A percentile compares a stretch with the other conserved stretches of the same genome.
Conservation (phyloP, 164 flowering plant genomes). For the Cinnamomum micranthum region DNA sequence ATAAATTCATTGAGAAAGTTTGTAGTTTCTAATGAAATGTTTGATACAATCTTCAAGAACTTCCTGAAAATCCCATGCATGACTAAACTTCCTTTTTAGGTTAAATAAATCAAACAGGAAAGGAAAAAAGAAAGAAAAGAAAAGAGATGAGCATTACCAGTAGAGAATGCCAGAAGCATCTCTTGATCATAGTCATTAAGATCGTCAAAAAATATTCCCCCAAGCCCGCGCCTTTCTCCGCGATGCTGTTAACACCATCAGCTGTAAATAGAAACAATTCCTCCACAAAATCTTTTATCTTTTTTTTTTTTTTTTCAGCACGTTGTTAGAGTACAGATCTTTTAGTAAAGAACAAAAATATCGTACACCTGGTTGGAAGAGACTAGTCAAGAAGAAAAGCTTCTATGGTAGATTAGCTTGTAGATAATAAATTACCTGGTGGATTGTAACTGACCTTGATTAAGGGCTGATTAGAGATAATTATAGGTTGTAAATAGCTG, state of each 20-base stretch:
- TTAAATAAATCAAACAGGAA: background rate
- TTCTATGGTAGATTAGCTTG: too few relatives aligned
- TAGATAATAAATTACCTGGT: too few relatives aligned
- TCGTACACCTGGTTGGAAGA: too few relatives aligned
- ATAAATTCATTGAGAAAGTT: background rate
- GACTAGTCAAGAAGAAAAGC: too few relatives aligned
- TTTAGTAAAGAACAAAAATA: too few relatives aligned
- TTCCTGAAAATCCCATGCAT: background rate
- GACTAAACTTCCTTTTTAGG: background rate
- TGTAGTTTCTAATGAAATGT: too few relatives aligned
- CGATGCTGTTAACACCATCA: constrained; percentile 65
- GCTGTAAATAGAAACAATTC: constrained; percentile 9
- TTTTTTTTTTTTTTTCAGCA: background rate
- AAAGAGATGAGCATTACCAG: constrained; percentile 18
- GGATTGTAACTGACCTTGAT: too few relatives aligned
- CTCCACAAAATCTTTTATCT: constrained; percentile 17
- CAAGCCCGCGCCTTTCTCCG: constrained; percentile 89
- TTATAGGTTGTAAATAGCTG: too few relatives aligned
- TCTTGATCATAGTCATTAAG: constrained; percentile 92
- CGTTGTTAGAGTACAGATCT: too few relatives aligned
- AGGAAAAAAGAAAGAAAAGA: background rate
- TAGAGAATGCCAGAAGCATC: constrained; percentile 92
- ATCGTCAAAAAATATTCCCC: constrained; percentile 99
- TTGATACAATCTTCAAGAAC: background rate
- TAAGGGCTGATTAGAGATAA: too few relatives aligned